Conservation (phyloP, 306 rosid species). For the Cicer arietinum region DNA sequence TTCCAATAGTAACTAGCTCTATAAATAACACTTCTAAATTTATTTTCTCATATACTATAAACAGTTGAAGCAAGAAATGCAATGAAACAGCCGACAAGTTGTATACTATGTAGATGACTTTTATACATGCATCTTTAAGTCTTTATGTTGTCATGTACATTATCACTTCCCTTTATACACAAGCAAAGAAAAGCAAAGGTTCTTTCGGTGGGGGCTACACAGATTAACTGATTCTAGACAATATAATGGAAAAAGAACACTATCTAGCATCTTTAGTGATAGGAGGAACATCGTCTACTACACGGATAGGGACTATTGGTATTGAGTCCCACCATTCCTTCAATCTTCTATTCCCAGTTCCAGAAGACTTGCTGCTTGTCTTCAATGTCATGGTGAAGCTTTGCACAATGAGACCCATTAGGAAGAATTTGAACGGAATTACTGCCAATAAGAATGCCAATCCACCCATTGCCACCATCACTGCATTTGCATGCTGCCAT, state of each 20-base stretch:
- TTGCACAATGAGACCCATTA: constrained; percentile 63
- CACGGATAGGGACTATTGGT: constrained; percentile 73
- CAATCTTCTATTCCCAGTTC: constrained; percentile 65
- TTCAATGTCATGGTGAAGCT: constrained; percentile 55
- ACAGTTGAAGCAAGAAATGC: constrained; percentile 23
- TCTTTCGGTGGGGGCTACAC: neutral
- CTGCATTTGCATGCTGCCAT: constrained; percentile 80
- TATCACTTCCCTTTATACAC: constrained; percentile 7
- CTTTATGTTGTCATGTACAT: constrained; percentile 16
- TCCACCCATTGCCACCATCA: constrained; percentile 60
- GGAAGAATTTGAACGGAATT: constrained; percentile 66
- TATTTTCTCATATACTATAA: neutral
- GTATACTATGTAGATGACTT: neutral
- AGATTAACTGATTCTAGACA: neutral
- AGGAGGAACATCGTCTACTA: constrained; percentile 54
- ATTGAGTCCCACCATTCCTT: constrained; percentile 98
- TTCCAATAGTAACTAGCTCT: neutral
- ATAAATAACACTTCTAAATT: neutral
- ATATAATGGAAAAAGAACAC: constrained; percentile 10
- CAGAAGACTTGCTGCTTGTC: constrained; percentile 46
- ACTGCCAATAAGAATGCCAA: constrained; percentile 63
- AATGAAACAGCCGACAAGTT: neutral
- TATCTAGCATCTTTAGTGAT: constrained; percentile 28
- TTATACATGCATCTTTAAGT: constrained; percentile 26
- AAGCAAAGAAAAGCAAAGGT: neutral